Evolutionary conservation across 257 asterid genomes (phyloP).

Genomic region (Jasminum sambac): DNA sequence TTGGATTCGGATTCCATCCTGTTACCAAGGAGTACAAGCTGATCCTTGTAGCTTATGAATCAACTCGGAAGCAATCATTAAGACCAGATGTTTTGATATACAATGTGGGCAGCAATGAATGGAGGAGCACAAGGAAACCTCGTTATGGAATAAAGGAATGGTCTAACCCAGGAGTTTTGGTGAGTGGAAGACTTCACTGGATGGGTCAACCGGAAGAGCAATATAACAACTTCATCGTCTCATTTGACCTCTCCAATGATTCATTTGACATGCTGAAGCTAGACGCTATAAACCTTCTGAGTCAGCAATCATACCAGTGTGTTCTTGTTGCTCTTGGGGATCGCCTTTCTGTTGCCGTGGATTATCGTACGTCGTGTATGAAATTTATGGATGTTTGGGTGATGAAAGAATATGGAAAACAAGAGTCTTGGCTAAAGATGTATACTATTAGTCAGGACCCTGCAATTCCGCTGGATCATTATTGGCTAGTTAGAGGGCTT

Average conservation of each 20-base stretch:
- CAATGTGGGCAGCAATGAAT: not conserved
- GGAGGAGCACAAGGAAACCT: not conserved
- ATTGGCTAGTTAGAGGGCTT: conserved; percentile 2
- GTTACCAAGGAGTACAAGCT: conserved; percentile 29
- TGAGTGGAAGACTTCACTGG: not conserved
- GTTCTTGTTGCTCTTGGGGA: not conserved
- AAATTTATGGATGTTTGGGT: conserved; percentile 28
- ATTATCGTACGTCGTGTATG: no score
- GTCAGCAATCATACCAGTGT: no score
- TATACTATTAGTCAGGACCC: conserved; percentile 20
- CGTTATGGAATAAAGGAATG: not conserved
- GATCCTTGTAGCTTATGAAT: conserved; percentile 24
- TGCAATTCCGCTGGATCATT: no score
- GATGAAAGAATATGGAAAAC: conserved; percentile 31
- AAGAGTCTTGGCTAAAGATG: conserved; percentile 37
- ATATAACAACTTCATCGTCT: not conserved
- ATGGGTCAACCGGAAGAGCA: not conserved
- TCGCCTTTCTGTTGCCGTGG: not conserved
- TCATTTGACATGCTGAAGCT: not conserved
- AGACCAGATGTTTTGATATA: not conserved
- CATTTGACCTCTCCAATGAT: not conserved
- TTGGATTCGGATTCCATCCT: conserved; percentile 37
- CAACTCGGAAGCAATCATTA: not conserved
- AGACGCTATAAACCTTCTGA: not conserved
- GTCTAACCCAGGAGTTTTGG: not conserved